Percentiles rank a stretch among this genome's conserved stretches.
Conservation (phyloP, 2,329 filamentous ascomycete genomes). For the Colletotrichum australisinense region DNA sequence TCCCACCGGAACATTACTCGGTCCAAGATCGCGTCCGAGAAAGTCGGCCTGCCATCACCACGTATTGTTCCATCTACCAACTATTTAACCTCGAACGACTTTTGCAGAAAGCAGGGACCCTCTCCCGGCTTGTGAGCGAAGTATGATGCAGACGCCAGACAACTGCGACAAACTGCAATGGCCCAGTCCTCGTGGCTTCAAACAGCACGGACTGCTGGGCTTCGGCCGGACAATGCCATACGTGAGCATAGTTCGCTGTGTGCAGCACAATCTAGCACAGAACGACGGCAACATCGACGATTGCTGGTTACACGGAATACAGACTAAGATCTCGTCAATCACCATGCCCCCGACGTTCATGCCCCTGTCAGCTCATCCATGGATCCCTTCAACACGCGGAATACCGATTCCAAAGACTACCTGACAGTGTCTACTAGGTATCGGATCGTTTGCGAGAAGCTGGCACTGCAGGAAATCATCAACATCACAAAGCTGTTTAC, state of each 20-base stretch:
- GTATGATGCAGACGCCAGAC: slow-evolving; percentile 19
- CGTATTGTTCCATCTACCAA: background rate
- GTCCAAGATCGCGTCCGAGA: background rate
- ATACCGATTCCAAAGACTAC: background rate
- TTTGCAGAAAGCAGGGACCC: background rate
- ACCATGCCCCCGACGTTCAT: slow-evolving; percentile 18
- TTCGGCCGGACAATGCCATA: slow-evolving; percentile 23
- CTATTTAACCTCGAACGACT: background rate
- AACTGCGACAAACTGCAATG: slow-evolving; percentile 10
- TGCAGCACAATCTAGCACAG: slow-evolving; percentile 21
- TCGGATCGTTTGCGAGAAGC: background rate
- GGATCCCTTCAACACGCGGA: slow-evolving; percentile 10
- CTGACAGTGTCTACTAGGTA: too few relatives aligned
- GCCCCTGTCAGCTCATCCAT: slow-evolving; percentile 2
- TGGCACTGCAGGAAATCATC: slow-evolving; percentile 17
- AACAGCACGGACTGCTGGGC: slow-evolving; percentile 22
- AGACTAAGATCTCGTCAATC: slow-evolving; percentile 4
- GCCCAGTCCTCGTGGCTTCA: slow-evolving; percentile 4
- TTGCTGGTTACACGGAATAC: slow-evolving; percentile 13
- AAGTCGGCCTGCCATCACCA: background rate
- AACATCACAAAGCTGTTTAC: background rate
- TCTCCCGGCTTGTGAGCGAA: slow-evolving; percentile 1
- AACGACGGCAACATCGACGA: slow-evolving; percentile 29
- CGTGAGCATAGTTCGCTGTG: slow-evolving; percentile 6
- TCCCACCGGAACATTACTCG: background rate